Evolutionary conservation across 257 asterid genomes (phyloP).

Genomic region (Leptodermis oblonga): DNA sequence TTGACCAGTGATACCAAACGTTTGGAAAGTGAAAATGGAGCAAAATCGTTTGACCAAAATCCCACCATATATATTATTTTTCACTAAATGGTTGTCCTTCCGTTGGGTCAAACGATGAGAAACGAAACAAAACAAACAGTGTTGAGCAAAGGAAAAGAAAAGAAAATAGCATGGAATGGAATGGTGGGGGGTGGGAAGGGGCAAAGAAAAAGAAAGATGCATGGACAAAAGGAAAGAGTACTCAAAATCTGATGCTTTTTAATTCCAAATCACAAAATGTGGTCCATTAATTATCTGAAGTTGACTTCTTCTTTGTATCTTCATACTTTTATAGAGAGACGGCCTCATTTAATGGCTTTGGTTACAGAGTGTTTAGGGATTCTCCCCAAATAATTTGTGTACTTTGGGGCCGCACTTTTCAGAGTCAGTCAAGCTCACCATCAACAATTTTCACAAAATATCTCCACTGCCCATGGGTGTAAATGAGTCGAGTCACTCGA

Average conservation of each 20-base stretch:
- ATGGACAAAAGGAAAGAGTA: constrained; percentile 7
- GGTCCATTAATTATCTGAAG: constrained; percentile 13
- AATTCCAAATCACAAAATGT: constrained; percentile 4
- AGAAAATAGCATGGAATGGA: not conserved
- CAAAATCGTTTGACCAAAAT: not conserved
- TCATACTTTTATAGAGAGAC: not conserved
- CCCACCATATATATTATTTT: not conserved
- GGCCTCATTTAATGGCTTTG: not conserved
- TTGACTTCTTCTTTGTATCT: not conserved
- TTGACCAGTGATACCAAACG: too few relatives aligned
- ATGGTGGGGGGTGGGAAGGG: not conserved
- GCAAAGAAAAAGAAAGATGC: not conserved
- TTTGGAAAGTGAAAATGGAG: not conserved
- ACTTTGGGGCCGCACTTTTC: not conserved
- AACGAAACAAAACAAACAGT: too few relatives aligned
- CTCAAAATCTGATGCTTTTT: too few relatives aligned
- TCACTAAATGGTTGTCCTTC: not conserved
- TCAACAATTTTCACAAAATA: too few relatives aligned
- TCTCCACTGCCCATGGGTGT: too few relatives aligned
- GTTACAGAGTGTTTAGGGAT: not conserved
- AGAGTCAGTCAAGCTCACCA: too few relatives aligned
- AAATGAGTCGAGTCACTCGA: too few relatives aligned
- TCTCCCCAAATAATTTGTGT: not conserved
- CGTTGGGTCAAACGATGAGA: not conserved
- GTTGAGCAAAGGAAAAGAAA: too few relatives aligned